Conservation (phyloP, 345 rosid genomes). For the Cardiospermum halicacabum region DNA sequence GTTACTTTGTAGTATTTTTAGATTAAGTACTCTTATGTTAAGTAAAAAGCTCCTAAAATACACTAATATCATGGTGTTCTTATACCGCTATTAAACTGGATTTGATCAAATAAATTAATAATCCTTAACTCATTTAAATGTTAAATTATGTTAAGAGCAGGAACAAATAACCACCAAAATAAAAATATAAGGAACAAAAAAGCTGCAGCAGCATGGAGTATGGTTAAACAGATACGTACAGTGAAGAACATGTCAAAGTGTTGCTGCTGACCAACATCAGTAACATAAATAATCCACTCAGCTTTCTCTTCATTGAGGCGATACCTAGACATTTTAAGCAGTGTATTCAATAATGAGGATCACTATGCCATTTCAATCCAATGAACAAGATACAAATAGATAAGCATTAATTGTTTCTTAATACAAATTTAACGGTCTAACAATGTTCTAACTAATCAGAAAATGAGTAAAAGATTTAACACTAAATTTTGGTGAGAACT, state of each 20-base stretch:
- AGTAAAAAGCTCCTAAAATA: neutral
- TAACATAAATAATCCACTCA: conserved; percentile 91
- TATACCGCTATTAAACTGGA: too few relatives aligned
- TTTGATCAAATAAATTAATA: too few relatives aligned
- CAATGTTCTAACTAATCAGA: neutral
- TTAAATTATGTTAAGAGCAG: neutral
- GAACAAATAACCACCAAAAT: too few relatives aligned
- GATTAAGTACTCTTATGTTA: neutral
- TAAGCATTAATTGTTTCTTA: neutral
- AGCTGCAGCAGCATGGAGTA: neutral
- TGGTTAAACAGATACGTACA: conserved; percentile 35
- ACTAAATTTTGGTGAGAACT: neutral
- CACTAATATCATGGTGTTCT: neutral
- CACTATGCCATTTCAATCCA: neutral
- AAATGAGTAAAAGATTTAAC: neutral
- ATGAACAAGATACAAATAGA: neutral
- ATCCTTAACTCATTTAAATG: neutral
- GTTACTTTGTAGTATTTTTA: too few relatives aligned
- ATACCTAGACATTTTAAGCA: conserved; percentile 48
- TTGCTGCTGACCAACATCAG: conserved; percentile 96
- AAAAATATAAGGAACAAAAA: neutral
- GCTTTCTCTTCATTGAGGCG: conserved; percentile 93
- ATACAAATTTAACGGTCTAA: neutral
- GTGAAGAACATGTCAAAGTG: conserved; percentile 91
- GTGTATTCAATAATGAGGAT: neutral